Percentiles rank a stretch among this genome's conserved stretches.
These are phyloP conservation scores for Zarea fungicola DNA, from an alignment of 2,329 filamentous ascomycete species.

Conservation along the genomic window DNA sequence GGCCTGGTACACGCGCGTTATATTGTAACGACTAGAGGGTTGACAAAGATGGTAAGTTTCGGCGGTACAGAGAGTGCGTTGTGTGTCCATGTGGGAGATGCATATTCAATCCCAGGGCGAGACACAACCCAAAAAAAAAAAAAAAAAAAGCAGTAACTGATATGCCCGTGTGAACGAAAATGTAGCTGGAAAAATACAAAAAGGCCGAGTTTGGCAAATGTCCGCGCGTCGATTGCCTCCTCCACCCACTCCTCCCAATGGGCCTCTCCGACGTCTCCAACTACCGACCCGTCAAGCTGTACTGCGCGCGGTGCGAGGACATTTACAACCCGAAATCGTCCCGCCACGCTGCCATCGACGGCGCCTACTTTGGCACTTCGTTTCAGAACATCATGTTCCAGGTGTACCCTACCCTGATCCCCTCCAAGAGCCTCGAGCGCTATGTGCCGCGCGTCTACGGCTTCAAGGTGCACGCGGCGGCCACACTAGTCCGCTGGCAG, in stretches of 20 bases:
- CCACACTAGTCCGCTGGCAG: slow-evolving; percentile 89
- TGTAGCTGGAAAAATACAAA: slow-evolving; percentile 95
- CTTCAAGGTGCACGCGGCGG: slow-evolving; percentile 89
- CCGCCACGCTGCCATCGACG: slow-evolving; percentile 90
- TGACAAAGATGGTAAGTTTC: slow-evolving; percentile 84
- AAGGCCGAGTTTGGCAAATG: slow-evolving; percentile 98
- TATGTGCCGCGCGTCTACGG: slow-evolving; percentile 91
- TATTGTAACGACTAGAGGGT: slow-evolving; percentile 88
- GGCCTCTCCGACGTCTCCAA: slow-evolving; percentile 87
- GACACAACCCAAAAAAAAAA: background rate
- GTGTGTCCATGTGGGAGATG: no score
- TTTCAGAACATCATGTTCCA: slow-evolving; percentile 99
- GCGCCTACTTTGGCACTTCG: slow-evolving; percentile 94
- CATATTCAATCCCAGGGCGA: background rate
- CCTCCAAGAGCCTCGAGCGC: slow-evolving; percentile 75
- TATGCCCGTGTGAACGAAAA: background rate
- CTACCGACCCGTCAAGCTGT: slow-evolving; percentile 88
- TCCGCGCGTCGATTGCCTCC: slow-evolving; percentile 90
- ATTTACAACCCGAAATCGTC: slow-evolving; percentile 98
- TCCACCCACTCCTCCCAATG: slow-evolving; percentile 89
- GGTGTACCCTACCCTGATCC: slow-evolving; percentile 87
- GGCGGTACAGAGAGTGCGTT: no score
- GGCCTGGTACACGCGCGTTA: slow-evolving; percentile 94
- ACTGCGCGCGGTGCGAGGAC: slow-evolving; percentile 95
- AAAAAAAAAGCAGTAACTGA: background rate